Evolutionary conservation across 1,284 basidiomycete species (phyloP).

Genomic region (Trametes versicolor): DNA sequence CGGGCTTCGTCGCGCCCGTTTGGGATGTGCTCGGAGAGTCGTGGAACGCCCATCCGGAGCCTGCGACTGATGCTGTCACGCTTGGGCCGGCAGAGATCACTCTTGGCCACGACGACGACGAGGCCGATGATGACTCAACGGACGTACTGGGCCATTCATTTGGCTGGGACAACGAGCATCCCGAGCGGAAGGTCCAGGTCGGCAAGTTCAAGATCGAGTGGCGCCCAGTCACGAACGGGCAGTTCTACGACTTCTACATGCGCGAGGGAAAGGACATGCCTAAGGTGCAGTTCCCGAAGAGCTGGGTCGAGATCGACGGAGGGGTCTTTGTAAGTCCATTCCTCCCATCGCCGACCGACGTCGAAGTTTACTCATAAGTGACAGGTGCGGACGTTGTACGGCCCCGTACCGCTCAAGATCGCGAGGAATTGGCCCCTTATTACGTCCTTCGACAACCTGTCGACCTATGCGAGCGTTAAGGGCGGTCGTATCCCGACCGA

Average conservation of each 20-base stretch:
- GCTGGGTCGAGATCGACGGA: slow-evolving; percentile 69
- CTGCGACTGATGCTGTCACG: slow-evolving; percentile 55
- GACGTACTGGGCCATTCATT: slow-evolving; percentile 74
- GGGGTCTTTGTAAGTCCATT: slow-evolving; percentile 55
- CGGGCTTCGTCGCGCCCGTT: slow-evolving; percentile 77
- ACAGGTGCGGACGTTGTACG: slow-evolving; percentile 88
- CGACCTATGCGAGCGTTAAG: slow-evolving; percentile 82
- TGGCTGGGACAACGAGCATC: slow-evolving; percentile 97
- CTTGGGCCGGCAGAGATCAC: slow-evolving; percentile 70
- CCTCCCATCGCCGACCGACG: neutral
- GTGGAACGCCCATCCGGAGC: slow-evolving; percentile 69
- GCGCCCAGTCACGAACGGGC: slow-evolving; percentile 87
- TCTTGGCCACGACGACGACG: slow-evolving; percentile 89
- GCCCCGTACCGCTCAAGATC: slow-evolving; percentile 79
- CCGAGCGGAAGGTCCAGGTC: slow-evolving; percentile 66
- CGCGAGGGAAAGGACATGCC: slow-evolving; percentile 43
- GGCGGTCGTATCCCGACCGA: slow-evolving; percentile 95
- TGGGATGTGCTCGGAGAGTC: slow-evolving; percentile 75
- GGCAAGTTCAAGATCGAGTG: slow-evolving; percentile 80
- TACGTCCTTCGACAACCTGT: slow-evolving; percentile 83
- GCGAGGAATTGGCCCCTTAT: slow-evolving; percentile 90
- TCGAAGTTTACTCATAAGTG: slow-evolving; percentile 8
- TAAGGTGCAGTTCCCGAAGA: slow-evolving; percentile 65
- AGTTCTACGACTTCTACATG: slow-evolving; percentile 72
- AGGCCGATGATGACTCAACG: slow-evolving; percentile 68